Evolutionary conservation across 306 rosid genomes (phyloP).

Genomic region (Acacia acuminata): DNA sequence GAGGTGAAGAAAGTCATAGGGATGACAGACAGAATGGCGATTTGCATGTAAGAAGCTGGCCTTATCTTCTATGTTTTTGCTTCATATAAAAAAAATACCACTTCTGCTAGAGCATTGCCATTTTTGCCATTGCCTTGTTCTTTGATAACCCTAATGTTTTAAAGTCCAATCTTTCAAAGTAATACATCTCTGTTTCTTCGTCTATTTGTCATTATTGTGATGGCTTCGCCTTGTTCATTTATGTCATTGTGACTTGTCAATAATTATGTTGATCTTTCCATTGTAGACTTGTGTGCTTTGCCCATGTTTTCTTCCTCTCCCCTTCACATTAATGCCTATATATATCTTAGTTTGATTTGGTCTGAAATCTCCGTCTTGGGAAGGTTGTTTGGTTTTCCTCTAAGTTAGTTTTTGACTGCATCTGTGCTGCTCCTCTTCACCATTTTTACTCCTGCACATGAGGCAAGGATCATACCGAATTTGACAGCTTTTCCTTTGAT

Average conservation of each 20-base stretch:
- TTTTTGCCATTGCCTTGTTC: neutral
- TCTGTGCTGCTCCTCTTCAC: neutral
- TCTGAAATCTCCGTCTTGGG: slow-evolving; percentile 14
- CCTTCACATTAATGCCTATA: neutral
- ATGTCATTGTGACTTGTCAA: neutral
- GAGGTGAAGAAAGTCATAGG: slow-evolving; percentile 30
- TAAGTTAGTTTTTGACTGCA: neutral
- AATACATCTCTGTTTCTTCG: neutral
- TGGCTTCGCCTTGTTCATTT: neutral
- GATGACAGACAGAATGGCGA: slow-evolving; percentile 10
- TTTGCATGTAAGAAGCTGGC: slow-evolving; percentile 36
- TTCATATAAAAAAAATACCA: neutral
- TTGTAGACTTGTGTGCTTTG: neutral
- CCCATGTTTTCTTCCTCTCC: neutral
- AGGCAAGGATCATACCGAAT: slow-evolving; percentile 14
- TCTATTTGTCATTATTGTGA: neutral
- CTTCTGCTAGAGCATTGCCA: neutral
- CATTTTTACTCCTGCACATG: neutral
- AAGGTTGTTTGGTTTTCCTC: neutral
- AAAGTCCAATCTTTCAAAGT: neutral
- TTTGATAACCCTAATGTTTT: neutral
- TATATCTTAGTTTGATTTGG: slow-evolving; percentile 8
- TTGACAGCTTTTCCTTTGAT: neutral
- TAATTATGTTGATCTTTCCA: neutral
- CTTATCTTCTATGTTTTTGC: slow-evolving; percentile 2